Base-by-base conservation (phyloP, 768 basidiomycete species). In the Cystobasidium tubakii region DNA sequence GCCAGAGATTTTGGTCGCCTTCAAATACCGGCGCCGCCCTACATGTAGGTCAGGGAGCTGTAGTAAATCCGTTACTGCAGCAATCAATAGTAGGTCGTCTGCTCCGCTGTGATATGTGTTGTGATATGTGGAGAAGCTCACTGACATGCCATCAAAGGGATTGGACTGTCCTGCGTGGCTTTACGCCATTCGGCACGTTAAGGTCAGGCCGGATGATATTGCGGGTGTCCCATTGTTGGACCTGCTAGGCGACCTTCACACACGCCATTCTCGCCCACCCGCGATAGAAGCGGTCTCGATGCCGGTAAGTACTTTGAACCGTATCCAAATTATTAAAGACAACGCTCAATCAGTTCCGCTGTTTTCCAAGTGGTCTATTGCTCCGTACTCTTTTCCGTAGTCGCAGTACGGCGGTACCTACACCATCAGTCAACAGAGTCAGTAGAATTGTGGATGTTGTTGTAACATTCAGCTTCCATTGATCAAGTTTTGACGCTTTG, bases 201-300 rank as follows among this genome's bases (percentile, higher is more conserved):
- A 53, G 34, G 54, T 71, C 1, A 4, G 55, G 19, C 69, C 10
- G 39, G 69, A 71, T 54, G 54, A 71, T 34, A 3, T 60, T 60
- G 29, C 55, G 29, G 69, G 69, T 15, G 27, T 36, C 13, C 69
- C 69, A 1, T 39, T 71, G 69, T 17, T 36, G n/a, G 69, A 57
- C 27, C 53, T 71, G 15, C 66, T 67, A 12, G 31, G 27, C 27
- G 27, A 53, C 19, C 50, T 67, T 9, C 25, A 36, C n/a, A 50
- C 57, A 21, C 57, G 13, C 17, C 13, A 13, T 29, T 60, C 25
- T 1, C 25, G 21, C 21, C 21, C 12, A 9, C 4, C 10, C 7
- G 4, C 21, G 21, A 3, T 19, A 15, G n/a, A 50, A 4, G 46
- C n/a, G 21, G 21, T 50, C 4, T 19, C 12, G 7, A 50, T 21